These are phyloP conservation scores for Botrytis cinerea DNA, from an alignment of 2,329 filamentous ascomycete genomes.

Conservation along the genomic window DNA sequence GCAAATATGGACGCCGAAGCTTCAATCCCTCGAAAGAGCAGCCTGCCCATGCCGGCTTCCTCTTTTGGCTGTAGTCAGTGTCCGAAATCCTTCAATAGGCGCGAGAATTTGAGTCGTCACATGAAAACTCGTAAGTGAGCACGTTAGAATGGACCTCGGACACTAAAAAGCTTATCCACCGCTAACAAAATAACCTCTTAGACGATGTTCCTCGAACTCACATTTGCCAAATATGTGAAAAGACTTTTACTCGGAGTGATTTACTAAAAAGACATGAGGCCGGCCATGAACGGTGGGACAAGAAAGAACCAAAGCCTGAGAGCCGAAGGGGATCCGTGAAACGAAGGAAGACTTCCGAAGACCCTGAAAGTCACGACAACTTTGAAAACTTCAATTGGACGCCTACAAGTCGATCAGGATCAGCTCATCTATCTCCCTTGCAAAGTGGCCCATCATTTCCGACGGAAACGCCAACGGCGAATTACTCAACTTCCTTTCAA, in stretches of 20 bases:
- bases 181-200: slow-evolving; percentile 22
- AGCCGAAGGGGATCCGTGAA: slow-evolving; percentile 23
- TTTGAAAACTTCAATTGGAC: slow-evolving; percentile 8
- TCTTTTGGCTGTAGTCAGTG: slow-evolving; percentile 10
- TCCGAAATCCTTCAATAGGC: slow-evolving; percentile 10
- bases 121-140: slow-evolving; percentile 19
- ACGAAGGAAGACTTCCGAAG: slow-evolving; percentile 25
- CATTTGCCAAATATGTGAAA: slow-evolving; percentile 34
- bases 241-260: slow-evolving; percentile 36
- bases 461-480: neutral
- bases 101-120: slow-evolving; percentile 16
- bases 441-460: neutral
- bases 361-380: neutral
- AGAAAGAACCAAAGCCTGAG: slow-evolving; percentile 20
- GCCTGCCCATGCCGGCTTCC: neutral
- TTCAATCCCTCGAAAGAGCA: neutral
- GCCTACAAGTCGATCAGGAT: neutral
- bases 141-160: neutral
- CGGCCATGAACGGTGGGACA: slow-evolving; percentile 35
- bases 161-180: neutral
- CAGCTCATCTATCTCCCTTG: slow-evolving; percentile 18
- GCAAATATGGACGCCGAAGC: neutral
- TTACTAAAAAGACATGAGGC: slow-evolving; percentile 35
- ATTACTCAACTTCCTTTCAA: slow-evolving; percentile 5
- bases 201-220: slow-evolving; percentile 30